Evolutionary conservation across 306 rosid genomes (phyloP), one percentile per base, ranked within the genome.

Genomic region (Prunus padus): DNA sequence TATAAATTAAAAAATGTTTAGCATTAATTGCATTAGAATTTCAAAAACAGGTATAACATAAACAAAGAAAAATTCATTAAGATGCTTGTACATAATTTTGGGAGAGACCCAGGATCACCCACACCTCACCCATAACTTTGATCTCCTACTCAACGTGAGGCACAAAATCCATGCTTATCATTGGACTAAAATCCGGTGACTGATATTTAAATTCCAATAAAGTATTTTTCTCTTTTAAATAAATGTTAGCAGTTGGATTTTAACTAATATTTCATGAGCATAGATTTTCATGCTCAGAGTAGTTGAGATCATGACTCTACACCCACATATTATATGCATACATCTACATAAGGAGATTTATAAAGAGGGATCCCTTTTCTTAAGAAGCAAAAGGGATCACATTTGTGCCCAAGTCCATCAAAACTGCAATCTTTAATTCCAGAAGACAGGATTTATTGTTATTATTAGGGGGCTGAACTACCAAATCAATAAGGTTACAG

Each of bases 401-500:
- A 18, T n/a, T 33, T 42, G 5, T 14, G 55, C 30, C 55, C 51
- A 28, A 67, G 33, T 60, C 47, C 69, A 25, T 73, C 11, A 11
- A 42, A 60, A 28, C 54, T 66, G 65, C 25, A 47, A 74, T 69
- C 71, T 75, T 73, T 50, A 51, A 64, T 65, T 46, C 67, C 33
- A 40, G 65, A 60, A 23, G 60, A 42, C 51, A 22, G 25, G 45
- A 45, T 13, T 47, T 70, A 55, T 78, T 56, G 72, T 37, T 46
- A 66, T 69, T 75, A 25, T 19, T 74, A 30, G 26, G 71, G 37
- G 73, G 44, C 67, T 61, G 62, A 72, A 67, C 67, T 20, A 50
- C 69, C 60, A 26, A 71, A 63, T 62, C 42, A 67, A 76, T 55
- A 59, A 63, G 49, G 71, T 69, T 44, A 26, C 18, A 79, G 18